Percentiles rank a stretch among this genome's conserved stretches.
These are phyloP conservation scores for Aspergillus panamensis DNA, from an alignment of 495 filamentous ascomycete species.

Conservation along the genomic window DNA sequence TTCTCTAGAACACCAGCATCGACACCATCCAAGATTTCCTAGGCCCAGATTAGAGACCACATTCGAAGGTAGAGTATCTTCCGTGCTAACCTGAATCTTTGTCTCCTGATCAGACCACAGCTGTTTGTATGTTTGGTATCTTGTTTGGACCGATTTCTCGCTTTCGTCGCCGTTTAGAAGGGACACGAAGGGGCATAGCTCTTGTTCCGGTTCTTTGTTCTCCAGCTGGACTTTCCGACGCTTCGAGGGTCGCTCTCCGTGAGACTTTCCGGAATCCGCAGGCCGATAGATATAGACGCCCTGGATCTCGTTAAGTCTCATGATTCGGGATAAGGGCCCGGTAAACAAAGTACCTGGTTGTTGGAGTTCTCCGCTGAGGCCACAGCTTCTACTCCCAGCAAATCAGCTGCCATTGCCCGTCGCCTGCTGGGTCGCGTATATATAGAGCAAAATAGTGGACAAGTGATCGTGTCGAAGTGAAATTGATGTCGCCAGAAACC, in stretches of 20 bases:
- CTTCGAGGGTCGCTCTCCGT: conserved; percentile 57
- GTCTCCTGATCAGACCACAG: conserved; percentile 66
- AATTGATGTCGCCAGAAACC: background rate
- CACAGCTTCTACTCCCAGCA: conserved; percentile 26
- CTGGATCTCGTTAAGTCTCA: conserved; percentile 38
- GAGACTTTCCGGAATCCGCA: conserved; percentile 32
- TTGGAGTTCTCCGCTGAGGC: conserved; percentile 37
- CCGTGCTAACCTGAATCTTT: conserved; percentile 61
- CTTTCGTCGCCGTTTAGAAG: conserved; percentile 63
- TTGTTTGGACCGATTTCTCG: conserved; percentile 44
- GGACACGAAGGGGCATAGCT: conserved; percentile 48
- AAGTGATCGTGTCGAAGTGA: conserved; percentile 2
- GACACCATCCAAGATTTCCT: conserved; percentile 41
- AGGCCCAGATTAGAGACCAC: conserved; percentile 7
- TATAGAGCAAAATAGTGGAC: background rate
- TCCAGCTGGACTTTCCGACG: conserved; percentile 51
- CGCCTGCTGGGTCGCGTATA: conserved; percentile 9
- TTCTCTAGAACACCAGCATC: conserved; percentile 59
- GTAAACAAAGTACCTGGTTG: conserved; percentile 40
- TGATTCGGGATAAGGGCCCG: background rate
- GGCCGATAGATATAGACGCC: conserved; percentile 69
- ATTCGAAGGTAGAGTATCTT: background rate
- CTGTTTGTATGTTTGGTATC: conserved; percentile 60
- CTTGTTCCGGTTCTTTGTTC: conserved; percentile 18
- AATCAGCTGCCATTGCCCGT: conserved; percentile 29